Conservation (phyloP, 1,284 basidiomycete species). For the Vanrija sp. region DNA sequence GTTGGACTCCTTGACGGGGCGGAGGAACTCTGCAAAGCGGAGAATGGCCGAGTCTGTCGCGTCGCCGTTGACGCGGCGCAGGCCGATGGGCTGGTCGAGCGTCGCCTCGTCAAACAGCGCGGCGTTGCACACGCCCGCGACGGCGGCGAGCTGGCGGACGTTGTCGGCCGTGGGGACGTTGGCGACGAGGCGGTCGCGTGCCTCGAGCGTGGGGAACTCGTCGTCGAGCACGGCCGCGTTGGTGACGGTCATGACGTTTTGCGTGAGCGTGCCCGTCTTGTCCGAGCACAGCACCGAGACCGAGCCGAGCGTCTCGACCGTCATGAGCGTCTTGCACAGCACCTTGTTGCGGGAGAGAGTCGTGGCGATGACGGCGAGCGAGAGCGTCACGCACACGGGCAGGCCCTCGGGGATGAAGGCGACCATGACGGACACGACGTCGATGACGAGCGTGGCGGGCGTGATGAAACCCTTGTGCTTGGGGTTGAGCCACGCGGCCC, state of each 20-base stretch:
- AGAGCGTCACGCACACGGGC: slow-evolving; percentile 53
- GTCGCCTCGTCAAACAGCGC: slow-evolving; percentile 55
- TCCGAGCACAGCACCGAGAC: slow-evolving; percentile 59
- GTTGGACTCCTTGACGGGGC: slow-evolving; percentile 36
- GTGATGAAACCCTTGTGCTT: slow-evolving; percentile 58
- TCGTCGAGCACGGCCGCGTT: slow-evolving; percentile 52
- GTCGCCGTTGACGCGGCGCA: slow-evolving; percentile 59
- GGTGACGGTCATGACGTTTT: slow-evolving; percentile 52
- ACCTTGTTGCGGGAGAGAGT: slow-evolving; percentile 58
- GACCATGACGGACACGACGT: slow-evolving; percentile 61
- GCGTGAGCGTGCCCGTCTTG: slow-evolving; percentile 58
- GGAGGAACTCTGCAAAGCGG: slow-evolving; percentile 57
- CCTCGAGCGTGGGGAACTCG: slow-evolving; percentile 34
- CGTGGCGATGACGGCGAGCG: slow-evolving; percentile 52
- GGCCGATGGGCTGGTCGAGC: slow-evolving; percentile 49
- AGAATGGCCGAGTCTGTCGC: slow-evolving; percentile 62
- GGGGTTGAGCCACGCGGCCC: slow-evolving; percentile 55
- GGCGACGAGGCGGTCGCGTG: slow-evolving; percentile 33
- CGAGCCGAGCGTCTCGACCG: slow-evolving; percentile 60
- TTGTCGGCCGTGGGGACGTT: slow-evolving; percentile 7
- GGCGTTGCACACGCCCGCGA: slow-evolving; percentile 61
- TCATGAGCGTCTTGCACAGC: slow-evolving; percentile 59
- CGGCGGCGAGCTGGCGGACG: slow-evolving; percentile 49
- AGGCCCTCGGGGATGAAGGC: slow-evolving; percentile 61
- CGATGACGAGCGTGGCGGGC: slow-evolving; percentile 56